These are phyloP conservation scores for Schizothecium vesticola DNA, from an alignment of 495 filamentous ascomycete species.

Conservation along the genomic window DNA sequence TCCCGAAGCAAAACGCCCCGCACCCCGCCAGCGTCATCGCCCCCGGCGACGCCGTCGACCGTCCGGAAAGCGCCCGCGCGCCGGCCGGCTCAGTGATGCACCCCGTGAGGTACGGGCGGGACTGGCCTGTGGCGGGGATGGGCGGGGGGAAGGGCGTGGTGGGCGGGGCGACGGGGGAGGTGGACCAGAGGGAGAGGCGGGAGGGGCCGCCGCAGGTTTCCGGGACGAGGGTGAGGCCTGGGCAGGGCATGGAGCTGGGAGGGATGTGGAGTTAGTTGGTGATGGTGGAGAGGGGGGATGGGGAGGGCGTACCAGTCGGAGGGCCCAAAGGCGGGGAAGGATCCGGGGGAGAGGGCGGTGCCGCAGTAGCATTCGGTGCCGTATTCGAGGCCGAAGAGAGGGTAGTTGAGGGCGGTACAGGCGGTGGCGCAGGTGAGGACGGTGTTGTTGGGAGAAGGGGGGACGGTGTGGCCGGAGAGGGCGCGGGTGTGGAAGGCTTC, in stretches of 20 bases:
- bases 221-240: not conserved
- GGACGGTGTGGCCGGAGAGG: conserved; percentile 2
- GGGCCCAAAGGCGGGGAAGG: not conserved
- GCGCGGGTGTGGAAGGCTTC: conserved; percentile 11
- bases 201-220: conserved; percentile 26
- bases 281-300: not conserved
- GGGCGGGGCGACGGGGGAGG: not conserved
- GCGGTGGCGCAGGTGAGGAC: conserved; percentile 13
- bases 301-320: not conserved
- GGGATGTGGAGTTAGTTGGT: not conserved
- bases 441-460: conserved; percentile 16
- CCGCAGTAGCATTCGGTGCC: conserved; percentile 59
- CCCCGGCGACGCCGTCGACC: not conserved
- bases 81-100: conserved; percentile 9
- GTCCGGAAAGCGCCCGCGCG: conserved; percentile 13
- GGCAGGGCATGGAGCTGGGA: not conserved
- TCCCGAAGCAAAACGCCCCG: not conserved
- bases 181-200: conserved; percentile 4
- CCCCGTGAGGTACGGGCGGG: not conserved
- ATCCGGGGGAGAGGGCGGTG: conserved; percentile 33
- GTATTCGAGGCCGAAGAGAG: conserved; percentile 43
- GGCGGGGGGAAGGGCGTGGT: not conserved
- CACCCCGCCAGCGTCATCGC: conserved; percentile 9
- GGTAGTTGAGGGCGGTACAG: conserved; percentile 20
- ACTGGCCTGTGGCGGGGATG: not conserved